Evolutionary conservation across 441 rosid genomes (phyloP).

Genomic region (Raphanus hybrid): DNA sequence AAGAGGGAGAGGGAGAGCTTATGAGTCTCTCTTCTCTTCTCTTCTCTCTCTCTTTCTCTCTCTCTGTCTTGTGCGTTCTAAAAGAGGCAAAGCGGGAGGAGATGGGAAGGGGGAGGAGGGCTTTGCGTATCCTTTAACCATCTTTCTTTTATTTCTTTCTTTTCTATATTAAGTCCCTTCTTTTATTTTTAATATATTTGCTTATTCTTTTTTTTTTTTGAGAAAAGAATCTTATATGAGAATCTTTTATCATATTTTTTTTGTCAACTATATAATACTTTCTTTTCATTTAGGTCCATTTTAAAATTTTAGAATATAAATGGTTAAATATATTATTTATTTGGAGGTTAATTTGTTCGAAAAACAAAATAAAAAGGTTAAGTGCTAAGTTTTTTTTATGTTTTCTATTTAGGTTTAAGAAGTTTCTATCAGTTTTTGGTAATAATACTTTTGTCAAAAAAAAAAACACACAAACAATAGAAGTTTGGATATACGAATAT

Average conservation of each 20-base stretch:
- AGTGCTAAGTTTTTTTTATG: background rate
- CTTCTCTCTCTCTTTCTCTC: too few relatives aligned
- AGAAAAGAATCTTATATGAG: background rate
- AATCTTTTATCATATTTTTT: background rate
- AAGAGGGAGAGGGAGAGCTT: background rate
- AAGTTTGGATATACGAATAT: too few relatives aligned
- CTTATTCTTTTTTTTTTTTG: background rate
- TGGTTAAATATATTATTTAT: background rate
- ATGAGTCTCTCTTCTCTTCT: conserved; percentile 3
- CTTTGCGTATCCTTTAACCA: conserved; percentile 43
- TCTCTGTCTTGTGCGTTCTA: conserved; percentile 7
- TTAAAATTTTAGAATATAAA: background rate
- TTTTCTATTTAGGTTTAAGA: background rate
- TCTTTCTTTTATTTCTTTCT: background rate
- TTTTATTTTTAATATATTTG: background rate
- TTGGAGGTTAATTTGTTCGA: background rate
- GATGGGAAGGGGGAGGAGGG: conserved; percentile 32
- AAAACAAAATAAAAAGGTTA: background rate
- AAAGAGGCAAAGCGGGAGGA: conserved; percentile 47
- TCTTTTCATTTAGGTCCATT: background rate
- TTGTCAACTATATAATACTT: too few relatives aligned
- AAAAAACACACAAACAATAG: too few relatives aligned
- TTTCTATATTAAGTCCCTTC: background rate
- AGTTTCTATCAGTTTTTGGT: background rate
- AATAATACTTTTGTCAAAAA: too few relatives aligned